Base-by-base conservation (phyloP, 139 green algal genomes). In the Coelastrella sp. region DNA sequence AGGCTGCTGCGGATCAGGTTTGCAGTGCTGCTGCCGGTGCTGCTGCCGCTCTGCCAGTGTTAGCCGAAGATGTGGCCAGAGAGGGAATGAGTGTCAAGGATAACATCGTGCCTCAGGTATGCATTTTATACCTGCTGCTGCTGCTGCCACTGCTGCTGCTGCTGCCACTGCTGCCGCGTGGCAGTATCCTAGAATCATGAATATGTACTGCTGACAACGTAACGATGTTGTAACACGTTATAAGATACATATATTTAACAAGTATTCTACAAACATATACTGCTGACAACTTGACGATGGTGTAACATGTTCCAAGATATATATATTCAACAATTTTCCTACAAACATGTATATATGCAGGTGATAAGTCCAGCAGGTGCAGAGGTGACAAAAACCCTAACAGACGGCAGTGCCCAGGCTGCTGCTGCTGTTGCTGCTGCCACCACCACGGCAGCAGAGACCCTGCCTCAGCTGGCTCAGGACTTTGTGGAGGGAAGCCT, bases 391-490 rank as follows among this genome's bases (percentile, higher is more conserved):
- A 35, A 51, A 4, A 63, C n/a, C 45, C 30, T 62, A 25, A 48
- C n/a, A 37, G 34, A n/a, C 45, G 21, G 4, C 8, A 45, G 43
- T 38, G 43, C 35, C 5, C 72, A 79, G 34, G 51, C 53, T 2
- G 75, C 53, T 32, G 75, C 53, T 57, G 75, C 34, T 21, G 27
- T 53, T 34, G 75, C 75, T 57, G 75, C 75, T 71, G 75, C 53
- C 38, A 35, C 53, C 37, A 40, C 48, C 5, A 35, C 48, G 19
- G 34, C 19, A 34, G 73, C 30, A 5, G 48, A 67, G 17, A 35
- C 30, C 5, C 30, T 50, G 30, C 73, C 73, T 51, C 30, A 34
- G 32, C 34, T 81, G 48, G 50, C 73, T 11, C 32, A 81, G 48
- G 37, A 51, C 8, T 68, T 81, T 62, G 74, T 81, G 50, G 19